Evolutionary conservation across 805 yeast species (phyloP).

Genomic region (Nakazawaea populi): DNA sequence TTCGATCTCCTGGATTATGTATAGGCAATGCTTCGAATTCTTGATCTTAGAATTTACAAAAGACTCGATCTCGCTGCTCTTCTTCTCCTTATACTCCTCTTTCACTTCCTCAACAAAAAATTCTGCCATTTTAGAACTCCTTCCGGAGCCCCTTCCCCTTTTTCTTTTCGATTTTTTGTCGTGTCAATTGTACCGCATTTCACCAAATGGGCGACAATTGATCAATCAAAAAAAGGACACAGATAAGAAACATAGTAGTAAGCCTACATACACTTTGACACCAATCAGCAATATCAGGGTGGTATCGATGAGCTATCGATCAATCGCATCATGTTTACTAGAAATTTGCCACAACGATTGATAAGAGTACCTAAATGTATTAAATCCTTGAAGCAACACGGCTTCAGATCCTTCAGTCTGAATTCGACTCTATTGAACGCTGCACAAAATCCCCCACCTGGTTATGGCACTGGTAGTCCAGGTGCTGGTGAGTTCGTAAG

Average conservation of each 20-base stretch:
- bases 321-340: neutral
- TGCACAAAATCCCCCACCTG: neutral
- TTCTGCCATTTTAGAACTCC: too few relatives aligned
- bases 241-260: too few relatives aligned
- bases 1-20: too few relatives aligned
- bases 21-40: too few relatives aligned
- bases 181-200: neutral
- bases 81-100: too few relatives aligned
- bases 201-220: neutral
- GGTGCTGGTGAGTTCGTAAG: neutral
- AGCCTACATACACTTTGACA: too few relatives aligned
- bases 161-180: neutral
- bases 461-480: neutral
- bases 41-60: too few relatives aligned
- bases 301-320: neutral
- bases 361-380: neutral
- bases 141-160: neutral
- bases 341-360: neutral
- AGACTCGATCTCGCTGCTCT: too few relatives aligned
- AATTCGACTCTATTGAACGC: neutral
- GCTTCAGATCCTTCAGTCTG: neutral
- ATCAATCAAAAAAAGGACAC: neutral
- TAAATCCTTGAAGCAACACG: neutral
- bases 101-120: too few relatives aligned
- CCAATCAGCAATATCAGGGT: too few relatives aligned